Conservation (phyloP, 148 eudicot species). For the Nepenthes mirabilis region DNA sequence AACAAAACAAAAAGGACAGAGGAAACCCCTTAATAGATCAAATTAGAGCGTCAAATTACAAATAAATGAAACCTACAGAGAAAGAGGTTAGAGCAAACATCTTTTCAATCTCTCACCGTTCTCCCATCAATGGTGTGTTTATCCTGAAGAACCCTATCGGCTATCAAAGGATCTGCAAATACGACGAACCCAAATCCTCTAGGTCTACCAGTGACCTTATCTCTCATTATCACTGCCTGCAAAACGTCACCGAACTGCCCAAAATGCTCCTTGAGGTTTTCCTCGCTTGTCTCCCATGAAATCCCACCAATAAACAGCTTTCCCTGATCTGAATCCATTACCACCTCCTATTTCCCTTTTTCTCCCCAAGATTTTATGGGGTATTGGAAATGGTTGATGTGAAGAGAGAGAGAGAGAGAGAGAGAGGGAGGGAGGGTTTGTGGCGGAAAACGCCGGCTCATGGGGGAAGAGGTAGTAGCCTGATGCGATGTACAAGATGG, state of each 20-base stretch:
- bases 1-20: not conserved
- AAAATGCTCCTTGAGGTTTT: slow-evolving; percentile 52
- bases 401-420: no score
- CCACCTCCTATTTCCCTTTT: no score
- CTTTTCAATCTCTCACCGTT: slow-evolving; percentile 28
- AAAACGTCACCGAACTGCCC: slow-evolving; percentile 49
- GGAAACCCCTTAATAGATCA: not conserved
- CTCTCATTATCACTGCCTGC: slow-evolving; percentile 61
- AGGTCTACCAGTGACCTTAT: slow-evolving; percentile 49
- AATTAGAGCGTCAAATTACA: no score
- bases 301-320: slow-evolving; percentile 80
- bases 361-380: no score
- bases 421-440: no score
- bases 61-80: not conserved
- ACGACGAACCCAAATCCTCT: slow-evolving; percentile 70
- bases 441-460: no score
- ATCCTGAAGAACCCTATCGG: slow-evolving; percentile 74
- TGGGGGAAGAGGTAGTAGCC: no score
- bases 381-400: no score
- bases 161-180: slow-evolving; percentile 66
- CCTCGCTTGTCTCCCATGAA: slow-evolving; percentile 78
- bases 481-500: no score
- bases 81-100: not conserved
- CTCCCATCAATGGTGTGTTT: slow-evolving; percentile 71
- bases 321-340: slow-evolving; percentile 76